These are phyloP conservation scores for Gossypium ekmanianum DNA, from an alignment of 345 rosid genomes.

Conservation along the genomic window DNA sequence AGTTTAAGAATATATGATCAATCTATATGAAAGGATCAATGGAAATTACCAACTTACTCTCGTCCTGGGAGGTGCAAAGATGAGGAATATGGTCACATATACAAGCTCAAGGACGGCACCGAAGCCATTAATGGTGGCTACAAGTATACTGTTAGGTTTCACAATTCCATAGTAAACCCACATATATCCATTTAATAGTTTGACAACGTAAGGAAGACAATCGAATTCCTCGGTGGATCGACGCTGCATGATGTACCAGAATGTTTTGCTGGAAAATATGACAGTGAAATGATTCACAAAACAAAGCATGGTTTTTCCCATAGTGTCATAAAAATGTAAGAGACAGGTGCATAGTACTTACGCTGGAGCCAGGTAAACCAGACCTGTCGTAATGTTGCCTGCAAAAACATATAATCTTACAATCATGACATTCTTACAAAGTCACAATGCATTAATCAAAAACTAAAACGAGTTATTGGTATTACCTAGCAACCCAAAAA, in stretches of 20 bases:
- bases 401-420: slow-evolving; percentile 12
- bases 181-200: slow-evolving; percentile 52
- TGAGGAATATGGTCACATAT: slow-evolving; percentile 51
- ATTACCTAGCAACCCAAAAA: slow-evolving; percentile 41
- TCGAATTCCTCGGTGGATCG: slow-evolving; percentile 77
- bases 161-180: slow-evolving; percentile 77
- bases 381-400: slow-evolving; percentile 72
- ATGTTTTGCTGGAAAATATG: slow-evolving; percentile 45
- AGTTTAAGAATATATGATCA: too few species aligned
- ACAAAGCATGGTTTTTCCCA: not conserved
- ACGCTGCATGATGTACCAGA: slow-evolving; percentile 58
- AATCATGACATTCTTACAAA: too few species aligned
- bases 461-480: not conserved
- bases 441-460: not conserved
- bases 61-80: slow-evolving; percentile 48
- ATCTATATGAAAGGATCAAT: not conserved
- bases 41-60: slow-evolving; percentile 28
- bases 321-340: too few species aligned
- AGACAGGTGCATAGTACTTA: slow-evolving; percentile 24
- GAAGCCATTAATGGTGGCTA: slow-evolving; percentile 76
- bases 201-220: slow-evolving; percentile 61
- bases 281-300: not conserved
- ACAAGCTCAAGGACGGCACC: slow-evolving; percentile 53
- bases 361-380: slow-evolving; percentile 73
- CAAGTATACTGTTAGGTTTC: slow-evolving; percentile 62